Evolutionary conservation across 106 monocot species (phyloP).

Genomic region (Acorus calamus): DNA sequence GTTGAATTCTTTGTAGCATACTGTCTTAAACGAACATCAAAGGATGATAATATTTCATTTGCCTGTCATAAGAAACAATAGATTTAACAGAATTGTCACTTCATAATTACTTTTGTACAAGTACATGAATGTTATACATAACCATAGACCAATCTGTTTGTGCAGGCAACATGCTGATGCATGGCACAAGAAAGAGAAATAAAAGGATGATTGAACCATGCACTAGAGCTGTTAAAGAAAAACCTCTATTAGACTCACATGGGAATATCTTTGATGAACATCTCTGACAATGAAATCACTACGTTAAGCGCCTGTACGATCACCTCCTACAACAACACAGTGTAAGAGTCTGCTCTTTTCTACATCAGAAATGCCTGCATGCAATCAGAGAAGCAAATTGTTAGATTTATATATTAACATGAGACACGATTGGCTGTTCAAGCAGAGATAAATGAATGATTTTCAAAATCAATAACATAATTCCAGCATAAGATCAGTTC

Average conservation of each 20-base stretch:
- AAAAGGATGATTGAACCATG: neutral
- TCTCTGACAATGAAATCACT: conserved; percentile 94
- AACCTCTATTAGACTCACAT: conserved; percentile 96
- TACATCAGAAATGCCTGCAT: conserved; percentile 61
- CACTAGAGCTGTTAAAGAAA: no score
- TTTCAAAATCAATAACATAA: no score
- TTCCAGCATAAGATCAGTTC: no score
- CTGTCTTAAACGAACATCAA: conserved; percentile 81
- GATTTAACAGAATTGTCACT: neutral
- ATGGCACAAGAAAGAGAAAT: neutral
- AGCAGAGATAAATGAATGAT: no score
- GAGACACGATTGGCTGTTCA: neutral
- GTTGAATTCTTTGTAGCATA: conserved; percentile 82
- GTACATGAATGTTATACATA: neutral
- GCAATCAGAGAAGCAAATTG: neutral
- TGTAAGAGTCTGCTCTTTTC: conserved; percentile 82
- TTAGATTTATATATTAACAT: neutral
- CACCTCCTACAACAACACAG: conserved; percentile 95
- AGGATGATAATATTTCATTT: conserved; percentile 94
- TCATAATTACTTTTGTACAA: neutral
- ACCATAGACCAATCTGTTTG: neutral
- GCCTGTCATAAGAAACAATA: conserved; percentile 42
- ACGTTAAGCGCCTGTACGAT: conserved; percentile 90
- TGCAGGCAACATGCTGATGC: neutral
- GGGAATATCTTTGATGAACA: conserved; percentile 78